These are phyloP conservation scores for Colletotrichum simmondsii DNA, from an alignment of 2,329 filamentous ascomycete species.

Conservation along the genomic window DNA sequence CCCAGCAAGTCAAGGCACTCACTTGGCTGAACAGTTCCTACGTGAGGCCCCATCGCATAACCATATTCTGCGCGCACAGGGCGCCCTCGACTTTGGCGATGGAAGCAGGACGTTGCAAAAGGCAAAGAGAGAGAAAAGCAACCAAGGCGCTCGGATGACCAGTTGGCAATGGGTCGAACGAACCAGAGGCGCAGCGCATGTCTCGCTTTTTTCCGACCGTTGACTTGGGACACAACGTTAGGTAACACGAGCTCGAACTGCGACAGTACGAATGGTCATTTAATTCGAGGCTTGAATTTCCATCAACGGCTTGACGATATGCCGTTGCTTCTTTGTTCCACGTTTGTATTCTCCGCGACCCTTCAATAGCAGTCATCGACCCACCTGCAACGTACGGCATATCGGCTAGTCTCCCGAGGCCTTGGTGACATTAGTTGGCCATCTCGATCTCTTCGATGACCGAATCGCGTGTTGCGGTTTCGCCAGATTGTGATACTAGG, in stretches of 20 bases:
- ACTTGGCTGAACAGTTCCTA: constrained; percentile 9
- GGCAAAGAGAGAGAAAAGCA: background rate
- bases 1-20: constrained; percentile 1
- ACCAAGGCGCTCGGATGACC: constrained; percentile 11
- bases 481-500: constrained; percentile 9
- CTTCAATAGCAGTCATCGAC: background rate
- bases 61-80: background rate
- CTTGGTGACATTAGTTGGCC: background rate
- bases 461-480: background rate
- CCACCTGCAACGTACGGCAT: background rate
- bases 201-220: constrained; percentile 1
- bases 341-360: background rate
- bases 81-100: background rate
- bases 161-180: constrained; percentile 23
- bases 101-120: background rate
- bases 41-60: constrained; percentile 8
- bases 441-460: constrained; percentile 26
- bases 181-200: constrained; percentile 10
- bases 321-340: background rate
- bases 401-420: background rate
- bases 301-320: background rate
- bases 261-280: background rate
- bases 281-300: background rate
- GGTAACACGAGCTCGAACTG: background rate
- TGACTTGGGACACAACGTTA: background rate